Evolutionary conservation across 495 filamentous ascomycete species (phyloP).

Genomic region (Penicillium nucicola): DNA sequence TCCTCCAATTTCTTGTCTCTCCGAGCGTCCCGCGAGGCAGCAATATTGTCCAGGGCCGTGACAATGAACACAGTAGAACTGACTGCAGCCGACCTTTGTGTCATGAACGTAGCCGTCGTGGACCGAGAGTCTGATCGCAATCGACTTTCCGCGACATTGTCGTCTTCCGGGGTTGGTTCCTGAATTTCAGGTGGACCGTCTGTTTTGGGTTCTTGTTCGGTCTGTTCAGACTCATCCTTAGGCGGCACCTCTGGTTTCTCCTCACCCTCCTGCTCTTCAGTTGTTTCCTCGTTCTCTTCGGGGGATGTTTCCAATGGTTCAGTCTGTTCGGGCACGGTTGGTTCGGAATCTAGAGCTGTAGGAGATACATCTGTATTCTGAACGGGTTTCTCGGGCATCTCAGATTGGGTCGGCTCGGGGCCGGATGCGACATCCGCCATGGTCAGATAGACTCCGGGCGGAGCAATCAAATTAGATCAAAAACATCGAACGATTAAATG

Average conservation of each 20-base stretch:
- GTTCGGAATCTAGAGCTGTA: slow-evolving; percentile 26
- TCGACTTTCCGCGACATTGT: slow-evolving; percentile 30
- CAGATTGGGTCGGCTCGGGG: slow-evolving; percentile 31
- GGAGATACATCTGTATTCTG: slow-evolving; percentile 31
- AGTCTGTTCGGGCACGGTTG: slow-evolving; percentile 24
- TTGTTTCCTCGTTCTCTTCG: slow-evolving; percentile 18
- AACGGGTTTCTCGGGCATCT: slow-evolving; percentile 31
- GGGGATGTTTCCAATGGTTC: slow-evolving; percentile 26
- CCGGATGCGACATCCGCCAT: slow-evolving; percentile 47
- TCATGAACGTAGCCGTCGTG: slow-evolving; percentile 51
- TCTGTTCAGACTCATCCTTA: slow-evolving; percentile 15
- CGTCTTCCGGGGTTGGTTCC: slow-evolving; percentile 26
- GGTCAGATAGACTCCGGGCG: slow-evolving; percentile 37
- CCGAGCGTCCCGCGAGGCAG: slow-evolving; percentile 80
- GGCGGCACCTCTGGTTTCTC: slow-evolving; percentile 24
- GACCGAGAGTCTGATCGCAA: slow-evolving; percentile 58
- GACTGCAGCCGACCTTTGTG: slow-evolving; percentile 57
- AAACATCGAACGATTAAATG: slow-evolving; percentile 32
- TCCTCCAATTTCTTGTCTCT: slow-evolving; percentile 77
- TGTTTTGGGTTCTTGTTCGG: slow-evolving; percentile 8
- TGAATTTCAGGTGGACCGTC: slow-evolving; percentile 21
- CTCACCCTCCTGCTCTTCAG: slow-evolving; percentile 3
- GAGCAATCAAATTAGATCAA: slow-evolving; percentile 26
- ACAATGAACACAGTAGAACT: slow-evolving; percentile 95
- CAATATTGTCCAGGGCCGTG: slow-evolving; percentile 86